phyloP scores from a whole-genome alignment of 192 early-diverging fungal species.

The Rhizophagus prolifer region DNA sequence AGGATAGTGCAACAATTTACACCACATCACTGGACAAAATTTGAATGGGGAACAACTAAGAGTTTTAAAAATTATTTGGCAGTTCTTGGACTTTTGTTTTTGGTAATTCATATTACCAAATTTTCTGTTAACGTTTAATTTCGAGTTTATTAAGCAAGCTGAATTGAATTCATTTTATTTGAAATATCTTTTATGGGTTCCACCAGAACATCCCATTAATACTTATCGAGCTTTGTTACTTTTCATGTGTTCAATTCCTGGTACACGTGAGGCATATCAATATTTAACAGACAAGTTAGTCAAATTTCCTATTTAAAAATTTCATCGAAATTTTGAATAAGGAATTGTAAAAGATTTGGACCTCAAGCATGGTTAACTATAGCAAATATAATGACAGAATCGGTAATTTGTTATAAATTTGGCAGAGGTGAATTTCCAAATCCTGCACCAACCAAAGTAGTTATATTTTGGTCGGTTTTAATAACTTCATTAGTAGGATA shows the following conservation, averaged over 20 bases:
- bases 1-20: slow-evolving; percentile 91
- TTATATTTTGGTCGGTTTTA: slow-evolving; percentile 74
- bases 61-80: slow-evolving; percentile 86
- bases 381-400: slow-evolving; percentile 84
- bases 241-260: slow-evolving; percentile 86
- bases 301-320: neutral
- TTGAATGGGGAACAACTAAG: slow-evolving; percentile 86
- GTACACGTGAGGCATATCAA: slow-evolving; percentile 87
- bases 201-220: slow-evolving; percentile 83
- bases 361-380: slow-evolving; percentile 91
- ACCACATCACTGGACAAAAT: slow-evolving; percentile 91
- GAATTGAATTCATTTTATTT: slow-evolving; percentile 96
- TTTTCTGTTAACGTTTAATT: neutral
- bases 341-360: slow-evolving; percentile 85
- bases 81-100: slow-evolving; percentile 66
- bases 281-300: slow-evolving; percentile 65
- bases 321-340: slow-evolving; percentile 21
- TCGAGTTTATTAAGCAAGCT: slow-evolving; percentile 39
- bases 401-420: slow-evolving; percentile 91
- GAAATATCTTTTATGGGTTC: slow-evolving; percentile 91
- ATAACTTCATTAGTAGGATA: slow-evolving; percentile 60
- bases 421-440: slow-evolving; percentile 80
- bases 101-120: neutral
- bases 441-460: slow-evolving; percentile 69
- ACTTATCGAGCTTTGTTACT: slow-evolving; percentile 72